Percentiles rank a stretch among this genome's conserved stretches.
These are phyloP conservation scores for Saturnispora sanitii DNA, from an alignment of 805 yeast species.

Conservation along the genomic window DNA sequence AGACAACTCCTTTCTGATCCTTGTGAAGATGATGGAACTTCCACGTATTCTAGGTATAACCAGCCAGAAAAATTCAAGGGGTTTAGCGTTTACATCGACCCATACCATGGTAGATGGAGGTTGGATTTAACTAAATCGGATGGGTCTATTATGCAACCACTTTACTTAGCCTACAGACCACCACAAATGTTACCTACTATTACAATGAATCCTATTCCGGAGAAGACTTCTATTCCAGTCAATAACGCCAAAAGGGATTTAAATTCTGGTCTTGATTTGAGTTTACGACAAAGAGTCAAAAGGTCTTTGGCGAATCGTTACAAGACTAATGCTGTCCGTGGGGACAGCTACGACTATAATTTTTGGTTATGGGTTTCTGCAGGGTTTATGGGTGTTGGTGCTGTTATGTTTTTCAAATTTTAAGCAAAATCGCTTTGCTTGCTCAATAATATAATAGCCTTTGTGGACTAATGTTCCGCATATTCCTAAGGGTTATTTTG, in stretches of 20 bases:
- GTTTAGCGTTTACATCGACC: constrained; percentile 54
- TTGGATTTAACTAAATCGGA: constrained; percentile 67
- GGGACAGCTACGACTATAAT: constrained; percentile 31
- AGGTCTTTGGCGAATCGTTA: constrained; percentile 73
- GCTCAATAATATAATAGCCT: too few species aligned
- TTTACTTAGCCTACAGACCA: constrained; percentile 86
- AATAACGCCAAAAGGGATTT: constrained; percentile 11
- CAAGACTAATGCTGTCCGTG: constrained; percentile 61
- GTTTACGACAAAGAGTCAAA: constrained; percentile 38
- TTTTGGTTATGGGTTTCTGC: constrained; percentile 48
- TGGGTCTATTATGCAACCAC: constrained; percentile 75
- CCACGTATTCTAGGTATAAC: constrained; percentile 61
- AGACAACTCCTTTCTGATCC: constrained; percentile 86
- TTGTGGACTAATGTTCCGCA: too few species aligned
- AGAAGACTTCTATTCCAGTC: constrained; percentile 22
- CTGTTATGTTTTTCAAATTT: constrained; percentile 20
- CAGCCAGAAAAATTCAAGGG: constrained; percentile 53
- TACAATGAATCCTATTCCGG: constrained; percentile 76
- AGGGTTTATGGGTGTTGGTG: constrained; percentile 29
- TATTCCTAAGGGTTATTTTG: too few species aligned
- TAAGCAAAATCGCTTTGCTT: too few species aligned
- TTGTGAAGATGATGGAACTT: constrained; percentile 52
- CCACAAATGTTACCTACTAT: constrained; percentile 93
- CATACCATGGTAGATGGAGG: constrained; percentile 75
- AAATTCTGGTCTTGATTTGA: constrained; percentile 17